phyloP scores from a whole-genome alignment of 2,329 filamentous ascomycete species.

The Colletotrichum navitas region DNA sequence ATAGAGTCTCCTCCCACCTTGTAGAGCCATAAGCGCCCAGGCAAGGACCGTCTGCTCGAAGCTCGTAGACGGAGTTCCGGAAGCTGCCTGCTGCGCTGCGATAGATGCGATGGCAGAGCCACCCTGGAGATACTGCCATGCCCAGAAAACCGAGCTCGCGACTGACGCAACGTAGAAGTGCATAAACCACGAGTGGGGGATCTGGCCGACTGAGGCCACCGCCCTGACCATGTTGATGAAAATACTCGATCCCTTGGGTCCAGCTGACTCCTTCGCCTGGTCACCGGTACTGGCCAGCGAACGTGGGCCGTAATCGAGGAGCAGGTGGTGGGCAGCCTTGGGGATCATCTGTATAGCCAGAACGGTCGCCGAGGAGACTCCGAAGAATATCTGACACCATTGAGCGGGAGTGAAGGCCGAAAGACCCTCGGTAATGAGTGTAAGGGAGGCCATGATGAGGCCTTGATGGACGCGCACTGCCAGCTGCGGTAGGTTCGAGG shows the following conservation, averaged over 20 bases:
- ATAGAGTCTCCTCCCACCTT: slow-evolving; percentile 80
- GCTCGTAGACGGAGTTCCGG: slow-evolving; percentile 62
- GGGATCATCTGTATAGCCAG: slow-evolving; percentile 60
- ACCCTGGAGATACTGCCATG: slow-evolving; percentile 67
- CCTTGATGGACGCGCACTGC: not conserved
- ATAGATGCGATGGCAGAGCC: slow-evolving; percentile 67
- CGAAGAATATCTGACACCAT: slow-evolving; percentile 62
- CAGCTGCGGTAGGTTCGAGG: not conserved
- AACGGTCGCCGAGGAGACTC: slow-evolving; percentile 56
- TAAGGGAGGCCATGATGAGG: slow-evolving; percentile 32
- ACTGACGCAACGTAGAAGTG: slow-evolving; percentile 87
- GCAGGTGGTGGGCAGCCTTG: slow-evolving; percentile 55
- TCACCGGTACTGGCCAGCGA: slow-evolving; percentile 45
- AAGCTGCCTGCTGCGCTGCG: slow-evolving; percentile 53
- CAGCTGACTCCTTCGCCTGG: slow-evolving; percentile 30
- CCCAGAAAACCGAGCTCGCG: slow-evolving; percentile 80
- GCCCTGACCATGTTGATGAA: slow-evolving; percentile 31
- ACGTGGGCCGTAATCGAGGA: slow-evolving; percentile 67
- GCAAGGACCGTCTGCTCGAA: slow-evolving; percentile 72
- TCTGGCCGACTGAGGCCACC: slow-evolving; percentile 61
- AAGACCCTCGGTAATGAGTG: slow-evolving; percentile 5
- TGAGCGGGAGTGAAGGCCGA: slow-evolving; percentile 40
- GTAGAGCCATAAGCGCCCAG: slow-evolving; percentile 80
- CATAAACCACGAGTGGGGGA: slow-evolving; percentile 90
- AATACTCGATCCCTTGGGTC: slow-evolving; percentile 13